phyloP scores from a whole-genome alignment of 192 early-diverging fungal species.

The Mortierella hygrophila region DNA sequence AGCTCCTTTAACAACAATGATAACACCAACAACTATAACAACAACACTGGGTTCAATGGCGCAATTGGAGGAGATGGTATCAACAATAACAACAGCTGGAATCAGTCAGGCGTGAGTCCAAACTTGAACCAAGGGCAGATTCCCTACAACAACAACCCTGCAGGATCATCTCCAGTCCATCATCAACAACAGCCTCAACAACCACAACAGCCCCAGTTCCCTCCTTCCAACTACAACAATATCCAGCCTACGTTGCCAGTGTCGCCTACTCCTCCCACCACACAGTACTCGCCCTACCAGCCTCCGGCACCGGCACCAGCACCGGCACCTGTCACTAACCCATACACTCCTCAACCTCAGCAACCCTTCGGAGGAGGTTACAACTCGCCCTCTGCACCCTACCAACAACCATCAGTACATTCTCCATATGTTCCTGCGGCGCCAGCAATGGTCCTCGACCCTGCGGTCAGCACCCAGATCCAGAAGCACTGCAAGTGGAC shows the following conservation, averaged over 20 bases:
- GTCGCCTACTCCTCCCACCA: conserved; percentile 11
- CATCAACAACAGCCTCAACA: conserved; percentile 23
- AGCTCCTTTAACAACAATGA: background rate
- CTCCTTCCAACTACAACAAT: conserved; percentile 7
- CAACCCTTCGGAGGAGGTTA: conserved; percentile 25
- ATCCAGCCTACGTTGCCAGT: conserved; percentile 19
- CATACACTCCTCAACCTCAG: conserved; percentile 13
- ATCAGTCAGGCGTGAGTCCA: conserved; percentile 1
- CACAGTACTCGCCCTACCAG: conserved; percentile 6
- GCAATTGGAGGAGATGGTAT: background rate
- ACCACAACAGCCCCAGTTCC: conserved; percentile 7
- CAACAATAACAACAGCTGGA: conserved; percentile 4
- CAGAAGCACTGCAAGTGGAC: conserved; percentile 94
- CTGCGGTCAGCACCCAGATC: conserved; percentile 70
- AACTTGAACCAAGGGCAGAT: conserved; percentile 26
- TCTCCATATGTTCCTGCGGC: conserved; percentile 15
- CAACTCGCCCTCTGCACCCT: conserved; percentile 38
- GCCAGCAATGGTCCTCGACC: conserved; percentile 54
- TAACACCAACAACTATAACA: conserved; percentile 15
- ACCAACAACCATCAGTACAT: conserved; percentile 24
- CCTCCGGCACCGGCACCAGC: conserved; percentile 24
- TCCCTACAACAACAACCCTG: conserved; percentile 21
- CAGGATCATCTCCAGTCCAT: conserved; percentile 24
- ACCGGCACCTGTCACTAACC: conserved; percentile 11
- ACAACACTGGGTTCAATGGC: background rate